Evolutionary conservation across 495 filamentous ascomycete genomes (phyloP).

Genomic region (Corynascus novoguineensis): DNA sequence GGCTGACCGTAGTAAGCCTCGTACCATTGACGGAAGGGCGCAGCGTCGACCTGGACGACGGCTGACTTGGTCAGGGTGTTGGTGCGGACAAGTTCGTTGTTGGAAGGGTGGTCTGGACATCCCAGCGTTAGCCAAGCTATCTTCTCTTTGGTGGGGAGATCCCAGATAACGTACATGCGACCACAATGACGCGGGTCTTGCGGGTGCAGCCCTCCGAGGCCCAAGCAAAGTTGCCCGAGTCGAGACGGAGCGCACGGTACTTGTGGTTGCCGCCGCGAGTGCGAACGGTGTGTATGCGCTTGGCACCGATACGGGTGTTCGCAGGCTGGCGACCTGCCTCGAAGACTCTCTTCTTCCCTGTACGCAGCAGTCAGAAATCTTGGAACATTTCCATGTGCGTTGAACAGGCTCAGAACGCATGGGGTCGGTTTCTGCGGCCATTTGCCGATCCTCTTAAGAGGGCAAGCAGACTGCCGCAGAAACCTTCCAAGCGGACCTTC

Average conservation of each 20-base stretch:
- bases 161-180: slow-evolving; percentile 53
- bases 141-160: background rate
- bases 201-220: slow-evolving; percentile 93
- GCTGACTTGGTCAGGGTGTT: slow-evolving; percentile 99
- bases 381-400: slow-evolving; percentile 27
- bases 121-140: slow-evolving; percentile 6
- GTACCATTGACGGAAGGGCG: slow-evolving; percentile 99
- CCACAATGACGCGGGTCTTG: slow-evolving; percentile 97
- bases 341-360: slow-evolving; percentile 87
- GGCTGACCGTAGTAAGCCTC: slow-evolving; percentile 95
- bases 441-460: slow-evolving; percentile 9
- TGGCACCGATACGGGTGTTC: slow-evolving; percentile 97
- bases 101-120: slow-evolving; percentile 75
- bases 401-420: slow-evolving; percentile 59
- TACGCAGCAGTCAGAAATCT: slow-evolving; percentile 33
- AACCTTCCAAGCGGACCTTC: slow-evolving; percentile 50
- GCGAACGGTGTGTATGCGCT: slow-evolving; percentile 98
- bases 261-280: slow-evolving; percentile 99
- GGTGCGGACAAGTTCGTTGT: slow-evolving; percentile 99
- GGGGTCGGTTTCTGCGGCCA: slow-evolving; percentile 22
- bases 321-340: slow-evolving; percentile 98
- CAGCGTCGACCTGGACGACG: slow-evolving; percentile 97
- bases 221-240: slow-evolving; percentile 99
- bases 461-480: slow-evolving; percentile 4
- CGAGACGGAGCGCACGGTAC: slow-evolving; percentile 98